These are phyloP conservation scores for Phlegmacium glaucopus DNA, from an alignment of 768 basidiomycete species.

Conservation along the genomic window DNA sequence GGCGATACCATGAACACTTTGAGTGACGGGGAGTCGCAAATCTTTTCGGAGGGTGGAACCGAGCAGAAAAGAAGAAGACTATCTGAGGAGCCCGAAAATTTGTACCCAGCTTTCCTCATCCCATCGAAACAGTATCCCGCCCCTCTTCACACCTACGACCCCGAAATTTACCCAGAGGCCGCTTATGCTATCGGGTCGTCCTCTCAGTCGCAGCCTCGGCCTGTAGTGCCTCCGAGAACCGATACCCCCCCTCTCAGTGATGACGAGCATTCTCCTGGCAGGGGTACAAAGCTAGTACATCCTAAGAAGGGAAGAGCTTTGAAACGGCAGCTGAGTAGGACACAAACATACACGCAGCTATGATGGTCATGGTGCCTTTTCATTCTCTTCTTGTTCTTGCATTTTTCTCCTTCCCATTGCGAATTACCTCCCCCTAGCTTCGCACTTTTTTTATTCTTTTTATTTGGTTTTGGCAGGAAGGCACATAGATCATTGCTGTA, in stretches of 20 bases:
- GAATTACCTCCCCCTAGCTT: too few relatives aligned
- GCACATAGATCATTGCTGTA: too few relatives aligned
- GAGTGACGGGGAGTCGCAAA: conserved; percentile 10
- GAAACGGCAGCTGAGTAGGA: conserved; percentile 26
- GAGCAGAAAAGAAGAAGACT: neutral
- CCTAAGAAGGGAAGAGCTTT: conserved; percentile 22
- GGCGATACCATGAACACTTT: conserved; percentile 1
- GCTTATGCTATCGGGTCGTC: conserved; percentile 25
- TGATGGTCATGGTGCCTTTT: conserved; percentile 12
- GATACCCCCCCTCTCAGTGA: conserved; percentile 21
- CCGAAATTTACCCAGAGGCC: conserved; percentile 33
- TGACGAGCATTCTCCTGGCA: conserved; percentile 4
- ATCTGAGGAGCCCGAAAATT: neutral
- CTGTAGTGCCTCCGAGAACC: conserved; percentile 9
- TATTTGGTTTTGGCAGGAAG: too few relatives aligned
- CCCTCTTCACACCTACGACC: conserved; percentile 32
- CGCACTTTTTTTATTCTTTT: too few relatives aligned
- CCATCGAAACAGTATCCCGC: conserved; percentile 36
- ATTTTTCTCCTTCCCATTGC: neutral
- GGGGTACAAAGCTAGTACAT: conserved; percentile 11
- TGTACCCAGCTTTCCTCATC: neutral
- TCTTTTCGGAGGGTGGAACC: conserved; percentile 4
- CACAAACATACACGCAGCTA: conserved; percentile 30
- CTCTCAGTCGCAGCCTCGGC: conserved; percentile 16
- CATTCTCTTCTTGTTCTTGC: neutral